Evolutionary conservation across 1,284 basidiomycete species (phyloP).

Genomic region (Pascua sp.): DNA sequence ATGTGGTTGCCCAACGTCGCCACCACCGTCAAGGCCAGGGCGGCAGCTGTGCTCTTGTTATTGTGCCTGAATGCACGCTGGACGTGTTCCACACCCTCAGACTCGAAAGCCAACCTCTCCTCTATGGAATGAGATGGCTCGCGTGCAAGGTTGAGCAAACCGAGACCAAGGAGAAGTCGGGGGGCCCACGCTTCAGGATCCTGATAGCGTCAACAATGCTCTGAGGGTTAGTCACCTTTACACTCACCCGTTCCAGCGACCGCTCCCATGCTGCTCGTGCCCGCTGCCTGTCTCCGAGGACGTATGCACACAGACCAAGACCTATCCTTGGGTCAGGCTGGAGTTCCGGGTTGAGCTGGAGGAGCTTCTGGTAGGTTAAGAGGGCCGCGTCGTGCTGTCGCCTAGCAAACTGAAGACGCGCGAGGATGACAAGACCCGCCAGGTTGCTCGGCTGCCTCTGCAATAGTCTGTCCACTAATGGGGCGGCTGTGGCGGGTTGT

Average conservation of each 20-base stretch:
- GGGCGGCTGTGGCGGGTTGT: conserved; percentile 70
- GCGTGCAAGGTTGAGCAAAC: conserved; percentile 75
- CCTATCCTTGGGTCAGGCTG: conserved; percentile 87
- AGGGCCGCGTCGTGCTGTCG: conserved; percentile 74
- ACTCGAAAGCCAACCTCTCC: conserved; percentile 32
- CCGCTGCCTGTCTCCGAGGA: conserved; percentile 70
- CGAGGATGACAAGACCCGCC: conserved; percentile 54
- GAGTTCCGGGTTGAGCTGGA: conserved; percentile 70
- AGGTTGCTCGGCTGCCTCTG: conserved; percentile 74
- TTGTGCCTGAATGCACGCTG: conserved; percentile 42
- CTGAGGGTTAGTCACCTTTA: background rate
- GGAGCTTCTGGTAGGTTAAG: conserved; percentile 75
- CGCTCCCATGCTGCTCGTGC: conserved; percentile 84
- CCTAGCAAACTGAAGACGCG: conserved; percentile 73
- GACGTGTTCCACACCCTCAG: conserved; percentile 34
- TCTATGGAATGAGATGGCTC: conserved; percentile 54
- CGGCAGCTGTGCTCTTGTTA: conserved; percentile 37
- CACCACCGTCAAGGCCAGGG: conserved; percentile 34
- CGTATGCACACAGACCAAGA: conserved; percentile 86
- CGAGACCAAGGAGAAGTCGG: conserved; percentile 73
- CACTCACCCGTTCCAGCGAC: conserved; percentile 72
- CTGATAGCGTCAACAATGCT: conserved; percentile 47
- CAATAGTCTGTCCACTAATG: conserved; percentile 78
- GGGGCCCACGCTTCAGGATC: conserved; percentile 73
- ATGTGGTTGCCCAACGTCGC: conserved; percentile 34